A percentile compares a stretch with the other conserved stretches of the same genome.
These are phyloP conservation scores for Collariella sp. DNA, from an alignment of 495 filamentous ascomycete genomes.

Conservation along the genomic window DNA sequence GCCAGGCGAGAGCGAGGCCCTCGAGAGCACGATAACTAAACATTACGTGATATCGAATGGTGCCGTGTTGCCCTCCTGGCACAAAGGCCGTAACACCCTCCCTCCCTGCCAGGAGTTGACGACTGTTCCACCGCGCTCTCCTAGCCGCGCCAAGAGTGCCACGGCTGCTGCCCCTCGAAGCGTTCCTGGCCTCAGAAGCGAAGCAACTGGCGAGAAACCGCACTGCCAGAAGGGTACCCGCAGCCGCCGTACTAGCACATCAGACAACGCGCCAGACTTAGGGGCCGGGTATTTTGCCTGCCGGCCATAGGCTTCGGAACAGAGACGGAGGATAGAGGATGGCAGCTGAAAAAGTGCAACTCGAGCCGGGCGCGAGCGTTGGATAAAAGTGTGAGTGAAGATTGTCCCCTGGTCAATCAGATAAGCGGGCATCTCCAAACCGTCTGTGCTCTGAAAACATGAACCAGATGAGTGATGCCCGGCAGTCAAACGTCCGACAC, in stretches of 20 bases:
- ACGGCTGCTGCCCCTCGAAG: not conserved
- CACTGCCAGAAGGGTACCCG: not conserved
- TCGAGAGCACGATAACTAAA: not conserved
- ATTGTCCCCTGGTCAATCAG: no score
- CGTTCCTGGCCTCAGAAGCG: not conserved
- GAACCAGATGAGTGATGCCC: no score
- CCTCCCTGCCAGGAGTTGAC: not conserved
- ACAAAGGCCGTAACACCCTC: constrained; percentile 4
- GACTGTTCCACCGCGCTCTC: constrained; percentile 4
- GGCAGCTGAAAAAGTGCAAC: no score
- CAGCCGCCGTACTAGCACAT: not conserved
- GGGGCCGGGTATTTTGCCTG: not conserved
- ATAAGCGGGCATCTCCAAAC: no score
- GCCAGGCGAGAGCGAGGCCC: not conserved
- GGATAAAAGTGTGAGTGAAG: no score
- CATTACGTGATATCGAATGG: not conserved
- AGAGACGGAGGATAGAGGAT: not conserved
- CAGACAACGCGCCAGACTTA: not conserved
- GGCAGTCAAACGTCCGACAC: no score
- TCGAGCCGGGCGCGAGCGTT: no score
- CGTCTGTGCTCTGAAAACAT: no score
- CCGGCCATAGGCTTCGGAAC: not conserved
- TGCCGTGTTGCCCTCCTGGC: not conserved
- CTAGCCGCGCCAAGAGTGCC: constrained; percentile 11
- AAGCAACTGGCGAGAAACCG: not conserved